Base-by-base conservation (phyloP, 768 basidiomycete genomes). In the Pisolithus tinctorius region DNA sequence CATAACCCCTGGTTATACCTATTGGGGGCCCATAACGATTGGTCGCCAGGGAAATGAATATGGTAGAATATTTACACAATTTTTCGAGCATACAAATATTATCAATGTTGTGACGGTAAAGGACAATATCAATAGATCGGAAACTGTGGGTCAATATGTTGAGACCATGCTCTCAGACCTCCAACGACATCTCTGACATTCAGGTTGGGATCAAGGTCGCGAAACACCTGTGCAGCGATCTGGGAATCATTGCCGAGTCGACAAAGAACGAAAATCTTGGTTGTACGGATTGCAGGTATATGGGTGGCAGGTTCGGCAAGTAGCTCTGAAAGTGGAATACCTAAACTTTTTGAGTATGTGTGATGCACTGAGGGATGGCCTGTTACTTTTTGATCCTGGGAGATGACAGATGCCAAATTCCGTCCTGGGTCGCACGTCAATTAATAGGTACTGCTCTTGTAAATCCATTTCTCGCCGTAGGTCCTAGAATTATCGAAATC, bases 221-320 rank as follows among this genome's bases (percentile, higher is more conserved):
- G 59, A 45, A 62, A 59, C 7, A 68, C 71, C 34, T 82, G 74
- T 0, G 83, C 93, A 29, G 93, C 95, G 17, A 90, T 78, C 64
- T 92, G 89, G 1, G 92, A 95, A 65, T 97, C 95, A 61, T 97
- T 98, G 4, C 95, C 94, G 20, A 92, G 73, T 29, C 91, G 78
- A 67, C 94, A 98, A 26, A 96, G 67, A 16, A 96, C 70, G 53
- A 82, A 82, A 16, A 63, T 44, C 8, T 72, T 65, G 9, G 57
- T 63, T 17, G 54, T 48, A 26, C 52, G 45, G 38, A 61, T 55
- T 3, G 55, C 37, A 6, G 70, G 60, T n/a, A 82, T 46, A 48
- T 73, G 65, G 1, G 67, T 58, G n/a, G 64, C 55, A 0, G 91
- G 93, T 49, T 83, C 71, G 3, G 79, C 76, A 1, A 86, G 71